A percentile compares a stretch with the other conserved stretches of the same genome.
Conservation (phyloP, 2,329 filamentous ascomycete genomes). For the Claviceps capensis region DNA sequence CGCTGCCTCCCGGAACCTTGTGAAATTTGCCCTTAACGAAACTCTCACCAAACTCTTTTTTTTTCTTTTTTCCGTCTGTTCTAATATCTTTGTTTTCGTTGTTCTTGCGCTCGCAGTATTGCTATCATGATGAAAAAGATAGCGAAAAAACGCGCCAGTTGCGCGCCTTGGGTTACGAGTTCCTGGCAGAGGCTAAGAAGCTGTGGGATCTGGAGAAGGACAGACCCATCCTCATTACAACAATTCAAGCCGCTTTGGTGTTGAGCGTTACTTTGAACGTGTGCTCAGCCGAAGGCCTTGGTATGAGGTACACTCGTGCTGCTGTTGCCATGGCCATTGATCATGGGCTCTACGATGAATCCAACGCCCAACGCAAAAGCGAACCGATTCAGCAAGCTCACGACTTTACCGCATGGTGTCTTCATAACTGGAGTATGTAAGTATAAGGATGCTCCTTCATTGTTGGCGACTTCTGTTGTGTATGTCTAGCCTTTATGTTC, state of each 20-base stretch:
- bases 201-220: constrained; percentile 17
- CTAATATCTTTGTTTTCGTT: neutral
- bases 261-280: constrained; percentile 5
- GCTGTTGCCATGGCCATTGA: neutral
- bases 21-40: neutral
- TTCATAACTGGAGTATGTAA: neutral
- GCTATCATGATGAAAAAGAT: neutral
- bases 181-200: constrained; percentile 18
- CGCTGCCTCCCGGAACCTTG: constrained; percentile 8
- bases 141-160: constrained; percentile 16
- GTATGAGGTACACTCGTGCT: neutral
- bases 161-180: constrained; percentile 15
- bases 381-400: neutral
- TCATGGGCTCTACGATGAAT: neutral
- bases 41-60: neutral
- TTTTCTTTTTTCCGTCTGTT: neutral
- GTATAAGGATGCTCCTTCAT: neutral
- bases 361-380: neutral
- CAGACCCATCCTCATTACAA: constrained; percentile 12
- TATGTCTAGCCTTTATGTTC: neutral
- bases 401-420: neutral
- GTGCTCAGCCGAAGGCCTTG: neutral
- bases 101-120: neutral
- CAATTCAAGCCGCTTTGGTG: constrained; percentile 16
- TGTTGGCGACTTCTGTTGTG: neutral